Evolutionary conservation across 148 eudicot genomes (phyloP).

Genomic region (Vaccinium vitisidaea): DNA sequence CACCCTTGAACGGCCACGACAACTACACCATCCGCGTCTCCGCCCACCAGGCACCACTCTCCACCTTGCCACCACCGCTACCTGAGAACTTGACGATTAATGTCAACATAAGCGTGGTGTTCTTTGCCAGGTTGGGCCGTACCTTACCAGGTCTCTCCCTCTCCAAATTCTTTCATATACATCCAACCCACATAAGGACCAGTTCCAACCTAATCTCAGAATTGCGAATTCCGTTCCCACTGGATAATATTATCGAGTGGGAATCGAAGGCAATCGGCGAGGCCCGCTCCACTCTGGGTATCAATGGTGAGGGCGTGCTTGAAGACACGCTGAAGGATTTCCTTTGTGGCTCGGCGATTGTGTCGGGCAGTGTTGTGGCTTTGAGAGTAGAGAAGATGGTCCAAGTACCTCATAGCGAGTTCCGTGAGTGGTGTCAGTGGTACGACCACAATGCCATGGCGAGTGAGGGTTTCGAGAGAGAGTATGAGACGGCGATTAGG

Average conservation of each 20-base stretch:
- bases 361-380: neutral
- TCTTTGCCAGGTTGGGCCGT: neutral
- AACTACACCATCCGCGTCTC: neutral
- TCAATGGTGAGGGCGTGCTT: neutral
- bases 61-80: neutral
- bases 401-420: neutral
- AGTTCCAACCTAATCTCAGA: too few species aligned
- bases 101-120: neutral
- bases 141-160: too few species aligned
- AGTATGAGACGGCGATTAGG: neutral
- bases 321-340: neutral
- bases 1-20: neutral
- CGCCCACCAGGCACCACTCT: neutral
- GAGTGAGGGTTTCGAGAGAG: neutral
- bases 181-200: too few species aligned
- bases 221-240: too few species aligned
- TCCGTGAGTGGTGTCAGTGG: neutral
- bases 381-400: neutral
- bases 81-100: neutral
- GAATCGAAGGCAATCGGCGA: too few species aligned
- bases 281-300: neutral
- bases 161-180: too few species aligned
- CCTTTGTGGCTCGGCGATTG: neutral
- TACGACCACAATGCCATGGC: neutral
- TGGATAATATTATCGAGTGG: too few species aligned